Evolutionary conservation across 352 stramenopile species (phyloP).

Genomic region (Phytophthora megakarya): DNA sequence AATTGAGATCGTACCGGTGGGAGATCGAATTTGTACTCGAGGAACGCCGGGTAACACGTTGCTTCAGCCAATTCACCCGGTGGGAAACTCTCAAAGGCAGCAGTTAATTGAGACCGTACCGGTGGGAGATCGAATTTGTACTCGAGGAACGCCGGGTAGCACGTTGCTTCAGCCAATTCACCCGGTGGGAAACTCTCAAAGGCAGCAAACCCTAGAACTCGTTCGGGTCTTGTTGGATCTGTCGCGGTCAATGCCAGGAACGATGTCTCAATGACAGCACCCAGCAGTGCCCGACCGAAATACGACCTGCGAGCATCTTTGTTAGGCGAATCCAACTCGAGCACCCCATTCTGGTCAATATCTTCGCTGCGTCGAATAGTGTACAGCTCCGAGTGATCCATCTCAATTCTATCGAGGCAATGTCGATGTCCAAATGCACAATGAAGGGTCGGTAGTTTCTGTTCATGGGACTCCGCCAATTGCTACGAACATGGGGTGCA

Average conservation of each 20-base stretch:
- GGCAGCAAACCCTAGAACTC: conserved; percentile 65
- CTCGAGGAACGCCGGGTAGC: conserved; percentile 50
- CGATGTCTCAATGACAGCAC: conserved; percentile 73
- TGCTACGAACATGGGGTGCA: not conserved
- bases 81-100: conserved; percentile 59
- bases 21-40: conserved; percentile 61
- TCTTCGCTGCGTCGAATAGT: conserved; percentile 64
- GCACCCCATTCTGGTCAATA: conserved; percentile 59
- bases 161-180: conserved; percentile 42
- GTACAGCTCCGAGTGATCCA: conserved; percentile 38
- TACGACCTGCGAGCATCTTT: conserved; percentile 61
- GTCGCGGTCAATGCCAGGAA: conserved; percentile 69
- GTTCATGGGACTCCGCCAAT: conserved; percentile 9
- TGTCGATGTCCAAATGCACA: not conserved
- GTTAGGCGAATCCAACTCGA: conserved; percentile 65
- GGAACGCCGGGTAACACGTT: conserved; percentile 42
- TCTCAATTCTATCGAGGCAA: not conserved
- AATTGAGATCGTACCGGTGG: conserved; percentile 35
- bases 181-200: conserved; percentile 60
- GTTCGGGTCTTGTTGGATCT: conserved; percentile 52
- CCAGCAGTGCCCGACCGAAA: conserved; percentile 63
- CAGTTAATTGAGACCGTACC: conserved; percentile 29
- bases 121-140: conserved; percentile 59
- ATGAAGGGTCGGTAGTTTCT: conserved; percentile 12
- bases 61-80: conserved; percentile 49